Conservation (phyloP, 306 rosid species). For the Lathyrus tuberosus region DNA sequence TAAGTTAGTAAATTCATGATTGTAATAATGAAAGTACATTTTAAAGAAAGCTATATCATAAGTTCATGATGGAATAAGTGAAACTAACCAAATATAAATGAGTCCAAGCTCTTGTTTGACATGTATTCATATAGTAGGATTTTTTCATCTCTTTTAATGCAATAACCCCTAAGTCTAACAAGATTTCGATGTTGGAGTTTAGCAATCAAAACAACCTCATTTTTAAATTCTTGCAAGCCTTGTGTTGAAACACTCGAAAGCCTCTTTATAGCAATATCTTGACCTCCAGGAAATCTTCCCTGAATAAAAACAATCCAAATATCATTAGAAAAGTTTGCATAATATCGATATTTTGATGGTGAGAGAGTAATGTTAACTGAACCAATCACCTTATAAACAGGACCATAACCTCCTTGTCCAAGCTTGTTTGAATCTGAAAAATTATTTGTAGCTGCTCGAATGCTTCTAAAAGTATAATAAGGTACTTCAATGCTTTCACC, state of each 20-base stretch:
- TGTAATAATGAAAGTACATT: background rate
- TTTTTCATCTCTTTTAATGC: constrained; percentile 49
- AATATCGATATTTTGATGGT: background rate
- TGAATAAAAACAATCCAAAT: constrained; percentile 1
- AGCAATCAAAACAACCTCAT: background rate
- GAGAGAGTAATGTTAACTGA: background rate
- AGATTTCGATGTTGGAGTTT: constrained; percentile 42
- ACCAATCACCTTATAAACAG: constrained; percentile 53
- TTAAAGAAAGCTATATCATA: background rate
- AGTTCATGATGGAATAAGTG: background rate
- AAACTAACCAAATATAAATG: constrained; percentile 52
- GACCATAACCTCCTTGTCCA: constrained; percentile 67
- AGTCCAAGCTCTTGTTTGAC: constrained; percentile 60
- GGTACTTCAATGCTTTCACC: constrained; percentile 39
- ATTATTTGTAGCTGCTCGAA: constrained; percentile 49
- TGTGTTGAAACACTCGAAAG: constrained; percentile 50
- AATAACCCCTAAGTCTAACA: constrained; percentile 53
- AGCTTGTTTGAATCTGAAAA: constrained; percentile 48
- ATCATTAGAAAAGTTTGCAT: background rate
- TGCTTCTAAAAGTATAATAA: constrained; percentile 36
- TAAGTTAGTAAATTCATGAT: background rate
- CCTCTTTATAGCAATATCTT: constrained; percentile 54
- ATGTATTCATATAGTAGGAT: constrained; percentile 54
- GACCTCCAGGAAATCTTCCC: constrained; percentile 47
- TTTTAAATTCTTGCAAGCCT: constrained; percentile 40